phyloP scores from a whole-genome alignment of 257 asterid genomes.

The Perilla frutescens region DNA sequence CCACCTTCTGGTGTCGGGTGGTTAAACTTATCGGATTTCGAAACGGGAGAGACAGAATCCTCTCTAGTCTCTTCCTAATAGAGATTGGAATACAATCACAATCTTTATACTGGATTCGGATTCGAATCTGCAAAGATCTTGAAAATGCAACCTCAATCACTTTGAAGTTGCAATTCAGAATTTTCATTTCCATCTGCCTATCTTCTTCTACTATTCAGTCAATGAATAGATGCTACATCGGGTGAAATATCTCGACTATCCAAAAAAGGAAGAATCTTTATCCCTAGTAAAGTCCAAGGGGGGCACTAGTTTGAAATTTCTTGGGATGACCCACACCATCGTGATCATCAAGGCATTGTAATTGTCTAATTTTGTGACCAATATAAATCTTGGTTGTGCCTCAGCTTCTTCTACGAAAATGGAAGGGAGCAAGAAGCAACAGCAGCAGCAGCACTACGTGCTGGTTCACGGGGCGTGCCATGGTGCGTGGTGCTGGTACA shows the following conservation, averaged over 20 bases:
- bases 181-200: too few species aligned
- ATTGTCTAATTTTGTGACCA: not conserved
- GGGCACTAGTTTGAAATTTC: too few species aligned
- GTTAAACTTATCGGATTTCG: not conserved
- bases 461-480: constrained; percentile 59
- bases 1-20: not conserved
- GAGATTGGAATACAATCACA: not conserved
- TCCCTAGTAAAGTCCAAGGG: not conserved
- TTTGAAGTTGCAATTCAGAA: too few species aligned
- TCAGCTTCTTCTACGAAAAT: constrained; percentile 20
- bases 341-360: not conserved
- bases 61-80: not conserved
- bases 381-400: too few species aligned
- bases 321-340: too few species aligned
- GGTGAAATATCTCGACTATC: too few species aligned
- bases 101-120: too few species aligned
- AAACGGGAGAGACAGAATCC: not conserved
- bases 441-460: constrained; percentile 44
- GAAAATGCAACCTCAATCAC: too few species aligned
- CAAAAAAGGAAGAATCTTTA: not conserved
- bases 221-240: too few species aligned
- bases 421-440: constrained; percentile 33
- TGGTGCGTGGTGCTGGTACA: constrained; percentile 68
- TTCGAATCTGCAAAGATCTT: too few species aligned
- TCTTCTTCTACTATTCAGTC: too few species aligned